A percentile compares a stretch with the other conserved stretches of the same genome.
These are phyloP conservation scores for Sporothrix curviconia DNA, from an alignment of 2,329 filamentous ascomycete genomes.

Conservation along the genomic window DNA sequence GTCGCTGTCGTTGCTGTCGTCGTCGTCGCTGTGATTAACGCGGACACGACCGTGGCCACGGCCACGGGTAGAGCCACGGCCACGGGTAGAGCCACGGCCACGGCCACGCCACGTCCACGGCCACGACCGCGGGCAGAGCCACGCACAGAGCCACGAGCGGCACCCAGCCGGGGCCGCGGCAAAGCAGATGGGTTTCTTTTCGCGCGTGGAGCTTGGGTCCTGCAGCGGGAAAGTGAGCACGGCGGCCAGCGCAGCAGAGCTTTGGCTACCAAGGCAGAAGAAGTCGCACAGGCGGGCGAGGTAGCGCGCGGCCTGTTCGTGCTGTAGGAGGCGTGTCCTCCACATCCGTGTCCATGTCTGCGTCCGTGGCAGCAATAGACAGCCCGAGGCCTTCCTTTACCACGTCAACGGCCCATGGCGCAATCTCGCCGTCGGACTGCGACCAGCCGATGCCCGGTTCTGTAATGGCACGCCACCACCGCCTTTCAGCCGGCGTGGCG, in stretches of 20 bases:
- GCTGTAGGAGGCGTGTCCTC: slow-evolving; percentile 11
- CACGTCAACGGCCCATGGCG: slow-evolving; percentile 8
- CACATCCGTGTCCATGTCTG: not conserved
- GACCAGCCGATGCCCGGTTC: slow-evolving; percentile 2
- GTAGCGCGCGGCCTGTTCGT: slow-evolving; percentile 8
- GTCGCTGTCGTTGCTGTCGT: too few relatives aligned
- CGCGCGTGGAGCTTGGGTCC: not conserved
- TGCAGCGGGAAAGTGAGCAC: slow-evolving; percentile 10
- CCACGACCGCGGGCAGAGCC: too few relatives aligned
- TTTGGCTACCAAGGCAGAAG: slow-evolving; percentile 11
- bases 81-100: too few relatives aligned
- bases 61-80: too few relatives aligned
- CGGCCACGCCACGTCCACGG: too few relatives aligned
- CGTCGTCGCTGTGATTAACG: too few relatives aligned
- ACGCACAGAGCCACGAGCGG: too few relatives aligned
- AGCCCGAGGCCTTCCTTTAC: slow-evolving; percentile 4
- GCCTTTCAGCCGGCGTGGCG: slow-evolving; percentile 1
- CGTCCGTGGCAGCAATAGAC: not conserved
- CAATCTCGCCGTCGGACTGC: not conserved
- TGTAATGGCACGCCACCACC: slow-evolving; percentile 8
- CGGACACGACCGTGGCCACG: too few relatives aligned
- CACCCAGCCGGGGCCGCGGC: slow-evolving; percentile 6
- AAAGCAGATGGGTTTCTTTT: not conserved
- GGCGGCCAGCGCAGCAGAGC: slow-evolving; percentile 11
- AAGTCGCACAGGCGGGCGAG: slow-evolving; percentile 12